Percentiles rank a stretch among this genome's conserved stretches.
phyloP scores from a whole-genome alignment of 2,329 filamentous ascomycete species.

The Calonectria hawksworthii region DNA sequence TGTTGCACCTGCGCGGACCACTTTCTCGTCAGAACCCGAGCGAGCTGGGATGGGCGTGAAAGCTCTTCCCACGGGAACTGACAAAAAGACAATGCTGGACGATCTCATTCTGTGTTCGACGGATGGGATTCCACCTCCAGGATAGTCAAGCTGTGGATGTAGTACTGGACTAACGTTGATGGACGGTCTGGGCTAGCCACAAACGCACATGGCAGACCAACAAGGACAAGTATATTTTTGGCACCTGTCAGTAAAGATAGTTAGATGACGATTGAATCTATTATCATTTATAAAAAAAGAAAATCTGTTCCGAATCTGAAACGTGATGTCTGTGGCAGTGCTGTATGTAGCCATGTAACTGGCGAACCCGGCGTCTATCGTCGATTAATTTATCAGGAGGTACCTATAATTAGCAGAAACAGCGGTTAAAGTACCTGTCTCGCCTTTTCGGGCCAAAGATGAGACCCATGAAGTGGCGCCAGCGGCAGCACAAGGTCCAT shows the following conservation, averaged over 20 bases:
- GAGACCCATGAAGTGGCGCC: not conserved
- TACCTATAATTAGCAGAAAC: not conserved
- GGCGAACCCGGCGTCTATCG: not conserved
- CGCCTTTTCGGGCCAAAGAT: constrained; percentile 25
- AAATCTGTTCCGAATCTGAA: constrained; percentile 18
- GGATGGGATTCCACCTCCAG: constrained; percentile 44
- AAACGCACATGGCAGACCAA: constrained; percentile 43
- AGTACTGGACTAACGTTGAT: constrained; percentile 45
- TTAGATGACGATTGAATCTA: constrained; percentile 70
- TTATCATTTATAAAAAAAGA: constrained; percentile 50
- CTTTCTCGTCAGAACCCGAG: constrained; percentile 47
- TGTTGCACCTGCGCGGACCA: constrained; percentile 47
- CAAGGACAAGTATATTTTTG: constrained; percentile 35
- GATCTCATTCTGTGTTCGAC: constrained; percentile 34
- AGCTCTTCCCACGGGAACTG: constrained; percentile 29
- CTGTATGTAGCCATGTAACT: not conserved
- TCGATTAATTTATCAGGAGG: not conserved
- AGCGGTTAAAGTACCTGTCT: not conserved
- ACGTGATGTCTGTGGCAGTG: not conserved
- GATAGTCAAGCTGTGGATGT: constrained; percentile 46
- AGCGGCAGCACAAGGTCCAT: not conserved
- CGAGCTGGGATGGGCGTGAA: constrained; percentile 40
- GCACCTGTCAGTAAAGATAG: constrained; percentile 44
- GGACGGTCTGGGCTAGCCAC: constrained; percentile 51
- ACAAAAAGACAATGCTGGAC: constrained; percentile 41